These are phyloP conservation scores for Kodamaea restingae DNA, from an alignment of 805 yeast genomes.

Conservation along the genomic window DNA sequence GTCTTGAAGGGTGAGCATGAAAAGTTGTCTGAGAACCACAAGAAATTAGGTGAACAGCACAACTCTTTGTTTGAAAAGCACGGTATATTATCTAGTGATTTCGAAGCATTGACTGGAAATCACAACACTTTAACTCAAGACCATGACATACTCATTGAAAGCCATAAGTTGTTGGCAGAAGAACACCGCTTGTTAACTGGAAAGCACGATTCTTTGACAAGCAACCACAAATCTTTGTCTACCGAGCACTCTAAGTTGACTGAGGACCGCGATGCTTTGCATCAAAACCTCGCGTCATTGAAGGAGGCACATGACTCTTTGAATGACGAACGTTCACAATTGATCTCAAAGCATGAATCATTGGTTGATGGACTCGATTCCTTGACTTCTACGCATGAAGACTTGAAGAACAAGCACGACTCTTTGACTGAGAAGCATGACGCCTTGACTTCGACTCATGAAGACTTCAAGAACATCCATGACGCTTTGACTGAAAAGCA, in stretches of 20 bases:
- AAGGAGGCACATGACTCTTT: neutral
- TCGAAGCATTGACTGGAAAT: neutral
- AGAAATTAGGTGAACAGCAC: neutral
- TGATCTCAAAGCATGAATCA: neutral
- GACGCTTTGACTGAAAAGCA: no score
- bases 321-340: neutral
- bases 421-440: neutral
- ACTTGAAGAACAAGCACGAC: neutral
- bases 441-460: no score
- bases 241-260: neutral
- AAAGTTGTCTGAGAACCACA: neutral
- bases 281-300: neutral
- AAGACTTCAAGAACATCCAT: no score
- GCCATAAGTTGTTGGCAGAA: neutral
- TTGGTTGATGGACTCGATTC: neutral
- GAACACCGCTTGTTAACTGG: neutral
- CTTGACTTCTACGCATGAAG: neutral
- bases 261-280: neutral
- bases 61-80: neutral
- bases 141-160: neutral
- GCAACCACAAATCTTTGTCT: neutral
- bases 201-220: neutral
- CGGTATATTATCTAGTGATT: neutral
- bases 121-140: neutral
- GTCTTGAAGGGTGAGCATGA: neutral